Conservation (phyloP, 164 flowering plant species). For the Houttuynia cordata region DNA sequence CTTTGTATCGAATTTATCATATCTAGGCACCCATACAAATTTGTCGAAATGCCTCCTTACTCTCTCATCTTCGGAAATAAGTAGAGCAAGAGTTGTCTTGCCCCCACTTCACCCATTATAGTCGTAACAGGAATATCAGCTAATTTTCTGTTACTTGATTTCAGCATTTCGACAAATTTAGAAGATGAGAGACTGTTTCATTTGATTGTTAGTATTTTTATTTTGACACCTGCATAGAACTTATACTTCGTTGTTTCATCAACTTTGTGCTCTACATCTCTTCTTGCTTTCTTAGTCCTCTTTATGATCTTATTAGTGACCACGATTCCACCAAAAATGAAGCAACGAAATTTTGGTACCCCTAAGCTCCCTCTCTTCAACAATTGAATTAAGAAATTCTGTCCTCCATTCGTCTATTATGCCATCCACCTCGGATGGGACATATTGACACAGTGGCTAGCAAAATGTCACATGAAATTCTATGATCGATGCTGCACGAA, state of each 20-base stretch:
- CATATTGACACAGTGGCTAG: too few relatives aligned
- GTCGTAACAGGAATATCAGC: slow-evolving; percentile 2
- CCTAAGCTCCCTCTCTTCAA: not conserved
- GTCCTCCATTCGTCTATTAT: not conserved
- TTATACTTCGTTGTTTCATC: not conserved
- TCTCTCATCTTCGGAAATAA: slow-evolving; percentile 2
- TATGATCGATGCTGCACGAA: too few relatives aligned
- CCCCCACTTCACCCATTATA: slow-evolving; percentile 9
- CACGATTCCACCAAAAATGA: not conserved
- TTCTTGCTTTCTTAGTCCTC: not conserved
- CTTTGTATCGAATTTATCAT: not conserved
- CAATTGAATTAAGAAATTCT: not conserved
- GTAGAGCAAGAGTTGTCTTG: slow-evolving; percentile 10
- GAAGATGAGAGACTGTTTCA: not conserved
- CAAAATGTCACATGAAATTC: too few relatives aligned
- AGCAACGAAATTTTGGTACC: not conserved
- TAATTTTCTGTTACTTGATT: not conserved
- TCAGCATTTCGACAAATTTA: not conserved
- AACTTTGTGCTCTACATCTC: not conserved
- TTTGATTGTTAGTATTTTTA: not conserved
- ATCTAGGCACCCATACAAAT: slow-evolving; percentile 2
- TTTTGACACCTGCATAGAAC: not conserved
- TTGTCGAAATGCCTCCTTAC: not conserved
- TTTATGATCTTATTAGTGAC: not conserved
- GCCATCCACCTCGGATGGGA: not conserved